Conservation (phyloP, 768 basidiomycete species). For the Leucocoprinus leucothites region DNA sequence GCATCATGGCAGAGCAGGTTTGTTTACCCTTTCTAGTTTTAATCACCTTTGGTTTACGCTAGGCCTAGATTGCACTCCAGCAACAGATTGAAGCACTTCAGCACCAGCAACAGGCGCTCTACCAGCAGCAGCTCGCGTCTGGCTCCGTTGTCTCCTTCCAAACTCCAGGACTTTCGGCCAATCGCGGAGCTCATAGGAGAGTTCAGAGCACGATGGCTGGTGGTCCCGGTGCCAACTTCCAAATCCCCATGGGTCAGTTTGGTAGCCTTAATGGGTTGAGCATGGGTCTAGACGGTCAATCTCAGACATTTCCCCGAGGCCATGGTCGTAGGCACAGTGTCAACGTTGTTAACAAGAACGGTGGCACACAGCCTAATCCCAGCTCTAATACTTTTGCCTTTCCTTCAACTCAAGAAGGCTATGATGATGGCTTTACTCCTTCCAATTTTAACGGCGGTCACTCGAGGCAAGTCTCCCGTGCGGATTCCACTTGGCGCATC, state of each 20-base stretch:
- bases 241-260: slow-evolving; percentile 69
- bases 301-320: slow-evolving; percentile 68
- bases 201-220: slow-evolving; percentile 77
- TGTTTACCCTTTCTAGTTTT: slow-evolving; percentile 25
- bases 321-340: slow-evolving; percentile 91
- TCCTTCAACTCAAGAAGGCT: slow-evolving; percentile 55
- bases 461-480: slow-evolving; percentile 72
- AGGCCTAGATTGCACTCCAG: slow-evolving; percentile 77
- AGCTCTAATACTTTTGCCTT: slow-evolving; percentile 49
- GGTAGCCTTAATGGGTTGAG: slow-evolving; percentile 48
- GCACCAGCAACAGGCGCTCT: slow-evolving; percentile 86
- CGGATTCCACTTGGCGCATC: slow-evolving; percentile 86
- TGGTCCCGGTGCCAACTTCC: slow-evolving; percentile 41
- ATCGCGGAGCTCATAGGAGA: slow-evolving; percentile 66
- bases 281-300: slow-evolving; percentile 62
- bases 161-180: slow-evolving; percentile 69
- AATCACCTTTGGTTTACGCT: neutral
- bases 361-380: slow-evolving; percentile 37
- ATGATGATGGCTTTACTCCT: slow-evolving; percentile 76
- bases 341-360: slow-evolving; percentile 80
- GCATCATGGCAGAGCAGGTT: slow-evolving; percentile 97
- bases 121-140: slow-evolving; percentile 87
- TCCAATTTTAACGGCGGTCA: slow-evolving; percentile 57
- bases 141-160: slow-evolving; percentile 82
- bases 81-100: slow-evolving; percentile 88